Evolutionary conservation across 495 filamentous ascomycete species (phyloP).

Genomic region (Talaromyces adpressus): DNA sequence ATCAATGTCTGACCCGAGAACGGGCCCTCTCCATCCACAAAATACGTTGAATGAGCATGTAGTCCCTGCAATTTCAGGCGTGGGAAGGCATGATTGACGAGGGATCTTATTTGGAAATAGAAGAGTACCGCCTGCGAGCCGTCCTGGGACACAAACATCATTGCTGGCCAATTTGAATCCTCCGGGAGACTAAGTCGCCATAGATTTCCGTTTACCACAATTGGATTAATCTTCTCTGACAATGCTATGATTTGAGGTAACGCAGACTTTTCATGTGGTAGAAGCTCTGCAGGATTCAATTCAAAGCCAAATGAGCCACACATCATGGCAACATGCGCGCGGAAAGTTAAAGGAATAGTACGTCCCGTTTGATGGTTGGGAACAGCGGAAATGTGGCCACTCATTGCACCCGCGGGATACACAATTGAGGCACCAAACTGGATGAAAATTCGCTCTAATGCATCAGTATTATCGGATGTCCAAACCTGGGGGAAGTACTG

Average conservation of each 20-base stretch:
- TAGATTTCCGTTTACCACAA: slow-evolving; percentile 42
- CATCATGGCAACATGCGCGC: slow-evolving; percentile 51
- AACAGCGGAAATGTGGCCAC: slow-evolving; percentile 47
- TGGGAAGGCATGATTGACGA: too few relatives aligned
- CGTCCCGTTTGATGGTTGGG: slow-evolving; percentile 45
- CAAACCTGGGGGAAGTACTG: slow-evolving; percentile 53
- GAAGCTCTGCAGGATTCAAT: slow-evolving; percentile 37
- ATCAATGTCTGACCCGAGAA: too few relatives aligned
- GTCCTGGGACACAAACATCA: slow-evolving; percentile 41
- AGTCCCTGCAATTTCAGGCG: too few relatives aligned
- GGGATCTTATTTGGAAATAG: not conserved
- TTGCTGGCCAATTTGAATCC: slow-evolving; percentile 48
- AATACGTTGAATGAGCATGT: too few relatives aligned
- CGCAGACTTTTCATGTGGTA: slow-evolving; percentile 32
- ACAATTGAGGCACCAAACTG: slow-evolving; percentile 48
- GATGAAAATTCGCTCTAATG: slow-evolving; percentile 43
- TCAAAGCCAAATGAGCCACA: slow-evolving; percentile 51
- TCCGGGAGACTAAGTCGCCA: slow-evolving; percentile 45
- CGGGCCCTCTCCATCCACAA: too few relatives aligned
- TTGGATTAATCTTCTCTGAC: slow-evolving; percentile 43
- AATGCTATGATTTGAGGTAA: slow-evolving; percentile 38
- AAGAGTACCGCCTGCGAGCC: slow-evolving; percentile 37
- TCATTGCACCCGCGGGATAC: slow-evolving; percentile 49
- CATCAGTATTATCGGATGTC: slow-evolving; percentile 52
- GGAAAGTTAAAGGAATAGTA: slow-evolving; percentile 40